Conservation (phyloP, 1,139 yeast species). For the Taphrina pruni region DNA sequence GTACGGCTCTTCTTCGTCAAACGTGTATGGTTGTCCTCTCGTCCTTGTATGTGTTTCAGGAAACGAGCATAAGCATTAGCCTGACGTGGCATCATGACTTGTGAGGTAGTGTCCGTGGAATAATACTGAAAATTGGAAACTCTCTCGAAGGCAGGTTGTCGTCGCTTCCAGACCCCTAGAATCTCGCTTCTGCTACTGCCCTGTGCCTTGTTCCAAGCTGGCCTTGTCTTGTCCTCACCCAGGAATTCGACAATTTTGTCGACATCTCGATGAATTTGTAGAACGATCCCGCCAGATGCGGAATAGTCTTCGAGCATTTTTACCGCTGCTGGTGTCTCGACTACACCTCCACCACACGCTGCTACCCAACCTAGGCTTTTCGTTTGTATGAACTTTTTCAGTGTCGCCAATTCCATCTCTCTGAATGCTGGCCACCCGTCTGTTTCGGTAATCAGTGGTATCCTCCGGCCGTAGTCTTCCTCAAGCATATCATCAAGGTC, state of each 20-base stretch:
- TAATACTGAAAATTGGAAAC: conserved; percentile 81
- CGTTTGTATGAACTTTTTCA: conserved; percentile 59
- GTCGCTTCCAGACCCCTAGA: conserved; percentile 77
- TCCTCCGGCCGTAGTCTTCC: conserved; percentile 59
- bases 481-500: conserved; percentile 83
- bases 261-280: conserved; percentile 88
- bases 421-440: conserved; percentile 91
- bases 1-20: conserved; percentile 64
- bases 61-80: conserved; percentile 68
- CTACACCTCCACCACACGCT: conserved; percentile 97
- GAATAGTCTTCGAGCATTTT: conserved; percentile 63
- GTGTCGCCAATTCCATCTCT: conserved; percentile 64
- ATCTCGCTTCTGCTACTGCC: conserved; percentile 63
- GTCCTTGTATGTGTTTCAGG: conserved; percentile 69
- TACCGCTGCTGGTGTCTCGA: conserved; percentile 76
- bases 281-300: conserved; percentile 70
- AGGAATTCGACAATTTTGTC: conserved; percentile 79
- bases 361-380: conserved; percentile 68
- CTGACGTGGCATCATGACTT: conserved; percentile 56
- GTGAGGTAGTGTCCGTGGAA: conserved; percentile 67
- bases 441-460: conserved; percentile 68
- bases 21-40: conserved; percentile 48
- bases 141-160: conserved; percentile 79
- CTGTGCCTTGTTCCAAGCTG: conserved; percentile 61
- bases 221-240: conserved; percentile 78